Base-by-base conservation (phyloP, 2,329 filamentous ascomycete genomes). In the Penicillium sp. region DNA sequence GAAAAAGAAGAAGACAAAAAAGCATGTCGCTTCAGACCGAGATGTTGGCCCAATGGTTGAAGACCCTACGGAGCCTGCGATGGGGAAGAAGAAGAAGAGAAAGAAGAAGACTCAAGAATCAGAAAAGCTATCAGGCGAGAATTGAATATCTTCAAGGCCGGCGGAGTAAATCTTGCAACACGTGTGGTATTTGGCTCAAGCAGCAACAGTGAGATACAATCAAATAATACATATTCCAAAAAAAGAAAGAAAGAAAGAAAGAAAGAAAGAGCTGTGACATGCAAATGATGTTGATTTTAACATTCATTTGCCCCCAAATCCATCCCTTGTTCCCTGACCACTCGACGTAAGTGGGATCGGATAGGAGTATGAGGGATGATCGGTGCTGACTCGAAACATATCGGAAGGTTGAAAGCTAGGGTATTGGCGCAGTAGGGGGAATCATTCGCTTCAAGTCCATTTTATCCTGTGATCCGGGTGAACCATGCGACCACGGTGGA, bases 1-100 rank as follows among this genome's bases (percentile, higher is more conserved):
- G 76, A 88, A 85, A 76, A 88, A 81, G 64, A 76, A 70, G 61
- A 72, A 65, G 58, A 68, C 64, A 41, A 67, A 64, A 49, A 59
- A 58, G 55, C 49, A 48, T 21, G 19, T 25, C 53, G 36, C 27
- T 38, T 15, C 31, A 43, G 31, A 19, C 6, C 15, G 21, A 43
- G 38, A 50, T 13, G 23, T n/a, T 6, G 19, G 25, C n/a, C 8
- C 43, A 3, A 17, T 23, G 52, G 43, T 31, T 29, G 31, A 49
- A 33, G 9, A 43, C 17, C 21, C 43, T 25, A 35, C 47, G 5
- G 35, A 47, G 42, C 7, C 29, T 49, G n/a, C 31, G 6, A 23
- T 29, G 7, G 48, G 25, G 9, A 58, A 50, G 52, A 55, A 50
- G 39, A 50, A 49, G 31, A 58, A 48, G 53, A 55, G 29, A 39